Conservation (phyloP, 768 basidiomycete genomes). For the Plicaturopsis crispa region DNA sequence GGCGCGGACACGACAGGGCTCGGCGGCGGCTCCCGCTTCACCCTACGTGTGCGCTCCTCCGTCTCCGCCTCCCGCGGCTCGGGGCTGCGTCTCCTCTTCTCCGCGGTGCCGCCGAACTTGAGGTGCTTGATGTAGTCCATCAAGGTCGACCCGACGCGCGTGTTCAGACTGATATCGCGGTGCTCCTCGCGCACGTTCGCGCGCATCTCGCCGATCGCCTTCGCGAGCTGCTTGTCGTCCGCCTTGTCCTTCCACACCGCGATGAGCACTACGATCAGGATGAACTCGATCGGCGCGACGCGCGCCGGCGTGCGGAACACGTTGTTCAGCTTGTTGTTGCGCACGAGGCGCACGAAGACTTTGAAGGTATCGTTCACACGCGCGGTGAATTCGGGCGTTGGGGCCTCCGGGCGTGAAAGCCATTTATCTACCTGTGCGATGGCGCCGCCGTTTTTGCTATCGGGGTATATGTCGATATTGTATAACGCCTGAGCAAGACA, state of each 20-base stretch:
- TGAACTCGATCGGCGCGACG: slow-evolving; percentile 65
- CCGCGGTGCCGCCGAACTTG: slow-evolving; percentile 11
- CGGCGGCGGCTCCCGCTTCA: too few species aligned
- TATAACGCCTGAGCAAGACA: slow-evolving; percentile 48
- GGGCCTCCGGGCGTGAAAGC: slow-evolving; percentile 29
- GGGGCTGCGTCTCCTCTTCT: too few species aligned
- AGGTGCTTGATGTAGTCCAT: slow-evolving; percentile 38
- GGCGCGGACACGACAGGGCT: too few species aligned
- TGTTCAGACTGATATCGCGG: slow-evolving; percentile 61
- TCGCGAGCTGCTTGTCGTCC: slow-evolving; percentile 30
- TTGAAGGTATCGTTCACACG: slow-evolving; percentile 34
- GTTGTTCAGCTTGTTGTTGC: slow-evolving; percentile 23
- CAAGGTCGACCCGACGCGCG: slow-evolving; percentile 39
- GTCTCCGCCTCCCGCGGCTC: too few species aligned
- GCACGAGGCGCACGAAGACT: slow-evolving; percentile 38
- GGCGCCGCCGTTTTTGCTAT: slow-evolving; percentile 18
- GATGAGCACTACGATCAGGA: slow-evolving; percentile 48
- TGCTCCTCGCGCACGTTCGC: slow-evolving; percentile 43
- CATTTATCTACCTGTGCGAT: slow-evolving; percentile 41
- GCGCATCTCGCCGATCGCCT: slow-evolving; percentile 45
- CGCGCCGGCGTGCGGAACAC: slow-evolving; percentile 36
- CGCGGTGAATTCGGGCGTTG: slow-evolving; percentile 20
- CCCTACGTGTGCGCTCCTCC: too few species aligned
- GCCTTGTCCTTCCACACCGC: slow-evolving; percentile 35
- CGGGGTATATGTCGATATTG: slow-evolving; percentile 36